Evolutionary conservation across 495 filamentous ascomycete species (phyloP), one percentile per base, ranked within the genome.

Genomic region (Staphylotrichum tortipilum): DNA sequence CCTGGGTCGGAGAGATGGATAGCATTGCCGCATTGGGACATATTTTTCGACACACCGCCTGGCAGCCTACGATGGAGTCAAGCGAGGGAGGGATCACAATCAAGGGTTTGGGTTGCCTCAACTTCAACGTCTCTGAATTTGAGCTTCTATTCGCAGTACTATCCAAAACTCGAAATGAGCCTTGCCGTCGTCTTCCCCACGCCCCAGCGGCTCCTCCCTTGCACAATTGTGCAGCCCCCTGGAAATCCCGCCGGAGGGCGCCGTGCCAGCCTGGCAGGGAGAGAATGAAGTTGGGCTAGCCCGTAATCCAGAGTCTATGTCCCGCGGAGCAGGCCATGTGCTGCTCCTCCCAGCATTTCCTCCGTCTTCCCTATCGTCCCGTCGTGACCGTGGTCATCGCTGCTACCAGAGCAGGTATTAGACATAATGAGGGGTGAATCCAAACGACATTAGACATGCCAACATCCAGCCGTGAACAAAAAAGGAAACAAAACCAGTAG

Each of bases 401-500:
- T 64, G 58, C 61, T 60, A 19, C 61, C 61, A 35, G 61, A 58
- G 61, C 61, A 64, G 55, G 49, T 47, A 62, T 59, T 50, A 53
- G 37, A 57, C 37, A 53, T 45, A 33, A 30, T 24, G 23, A 26
- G 49, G 11, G 42, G 36, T 22, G 34, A 50, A 49, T 22, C 35
- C 22, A 35, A 23, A 31, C 29, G 37, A 19, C 34, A 19, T 41
- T 42, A 34, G 28, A 49, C 28, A 49, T 45, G 14, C 40, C 52
- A 14, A 47, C 28, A 47, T 36, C 26, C 6, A 28, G 10, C 26
- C 26, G 10, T 28, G 47, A 39, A 42, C 18, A 8, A 34, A 36
- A 54, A 8, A 15, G 22, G 6, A 22, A 35, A n/a, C 18, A 38
- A 44, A 43, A 49, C 44, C 23, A 7, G 19, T n/a, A 15, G 44